These are phyloP conservation scores for Trichophyton rubrum DNA, from an alignment of 2,329 filamentous ascomycete species.

Conservation along the genomic window DNA sequence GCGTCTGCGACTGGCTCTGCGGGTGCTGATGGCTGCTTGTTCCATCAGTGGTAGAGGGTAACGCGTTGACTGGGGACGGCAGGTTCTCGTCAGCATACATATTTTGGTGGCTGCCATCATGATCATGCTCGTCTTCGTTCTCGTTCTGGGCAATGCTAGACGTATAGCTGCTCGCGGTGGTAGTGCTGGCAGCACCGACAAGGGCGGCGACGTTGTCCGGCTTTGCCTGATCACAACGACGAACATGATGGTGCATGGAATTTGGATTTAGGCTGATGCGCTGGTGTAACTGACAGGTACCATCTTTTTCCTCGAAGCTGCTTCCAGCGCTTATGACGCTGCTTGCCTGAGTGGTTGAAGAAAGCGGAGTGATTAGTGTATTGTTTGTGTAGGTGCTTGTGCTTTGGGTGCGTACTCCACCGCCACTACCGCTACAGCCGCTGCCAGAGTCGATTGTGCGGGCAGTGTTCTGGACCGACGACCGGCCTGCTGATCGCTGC, in stretches of 20 bases:
- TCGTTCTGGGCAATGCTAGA: not conserved
- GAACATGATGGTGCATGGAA: not conserved
- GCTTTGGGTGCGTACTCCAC: conserved; percentile 25
- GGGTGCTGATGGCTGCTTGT: not conserved
- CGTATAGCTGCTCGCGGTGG: not conserved
- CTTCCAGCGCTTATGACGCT: conserved; percentile 31
- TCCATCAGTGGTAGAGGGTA: not conserved
- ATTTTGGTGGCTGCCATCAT: not conserved
- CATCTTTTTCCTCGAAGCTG: conserved; percentile 29
- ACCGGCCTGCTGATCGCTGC: conserved; percentile 24
- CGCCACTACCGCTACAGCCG: conserved; percentile 15
- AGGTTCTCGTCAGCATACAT: not conserved
- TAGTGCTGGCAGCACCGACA: not conserved
- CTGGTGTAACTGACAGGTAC: conserved; percentile 15
- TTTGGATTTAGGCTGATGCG: not conserved
- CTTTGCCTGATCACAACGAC: not conserved
- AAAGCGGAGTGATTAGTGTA: conserved; percentile 29
- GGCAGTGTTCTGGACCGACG: conserved; percentile 23
- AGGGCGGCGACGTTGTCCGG: not conserved
- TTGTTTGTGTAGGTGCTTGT: conserved; percentile 31
- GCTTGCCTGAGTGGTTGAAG: conserved; percentile 34
- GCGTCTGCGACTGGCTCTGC: not conserved
- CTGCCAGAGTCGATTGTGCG: conserved; percentile 22
- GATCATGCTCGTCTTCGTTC: not conserved
- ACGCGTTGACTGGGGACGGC: not conserved